These are phyloP conservation scores for Colletotrichum camelliae DNA, from an alignment of 2,329 filamentous ascomycete genomes.

Conservation along the genomic window DNA sequence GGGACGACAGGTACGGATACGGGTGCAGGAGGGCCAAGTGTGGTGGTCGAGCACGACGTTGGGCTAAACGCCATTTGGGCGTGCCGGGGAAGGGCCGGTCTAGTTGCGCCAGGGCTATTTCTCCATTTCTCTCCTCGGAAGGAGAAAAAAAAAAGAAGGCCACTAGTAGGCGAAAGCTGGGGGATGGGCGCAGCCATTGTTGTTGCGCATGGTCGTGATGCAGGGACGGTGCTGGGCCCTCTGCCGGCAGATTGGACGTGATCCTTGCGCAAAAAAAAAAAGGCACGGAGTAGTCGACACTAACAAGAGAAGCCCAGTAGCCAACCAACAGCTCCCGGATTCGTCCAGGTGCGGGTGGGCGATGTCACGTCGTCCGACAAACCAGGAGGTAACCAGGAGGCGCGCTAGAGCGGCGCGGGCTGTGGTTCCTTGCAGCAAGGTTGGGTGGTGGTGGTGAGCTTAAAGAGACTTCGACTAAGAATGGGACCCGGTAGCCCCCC, in stretches of 20 bases:
- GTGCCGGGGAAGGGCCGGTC: neutral
- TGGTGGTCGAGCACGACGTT: neutral
- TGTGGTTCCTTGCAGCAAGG: slow-evolving; percentile 1
- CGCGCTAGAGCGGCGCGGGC: neutral
- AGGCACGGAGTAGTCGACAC: neutral
- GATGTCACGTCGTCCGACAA: slow-evolving; percentile 13
- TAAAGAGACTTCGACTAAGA: slow-evolving; percentile 17
- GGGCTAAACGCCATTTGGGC: neutral
- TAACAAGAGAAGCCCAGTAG: neutral
- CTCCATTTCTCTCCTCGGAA: neutral
- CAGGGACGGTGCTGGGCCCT: slow-evolving; percentile 1
- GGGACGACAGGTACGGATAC: slow-evolving; percentile 14
- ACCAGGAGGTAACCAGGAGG: neutral
- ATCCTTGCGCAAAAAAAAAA: neutral
- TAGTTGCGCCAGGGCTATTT: neutral
- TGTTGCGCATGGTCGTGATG: neutral
- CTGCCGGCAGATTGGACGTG: neutral
- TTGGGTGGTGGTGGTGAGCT: slow-evolving; percentile 2
- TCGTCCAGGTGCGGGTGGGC: neutral
- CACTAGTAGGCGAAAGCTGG: neutral
- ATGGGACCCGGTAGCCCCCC: neutral
- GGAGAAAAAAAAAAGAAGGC: neutral
- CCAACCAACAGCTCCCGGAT: neutral
- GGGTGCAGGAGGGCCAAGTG: neutral
- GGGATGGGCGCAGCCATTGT: neutral